Conservation (phyloP, 2,329 filamentous ascomycete species). For the Scytalidium lignicola region DNA sequence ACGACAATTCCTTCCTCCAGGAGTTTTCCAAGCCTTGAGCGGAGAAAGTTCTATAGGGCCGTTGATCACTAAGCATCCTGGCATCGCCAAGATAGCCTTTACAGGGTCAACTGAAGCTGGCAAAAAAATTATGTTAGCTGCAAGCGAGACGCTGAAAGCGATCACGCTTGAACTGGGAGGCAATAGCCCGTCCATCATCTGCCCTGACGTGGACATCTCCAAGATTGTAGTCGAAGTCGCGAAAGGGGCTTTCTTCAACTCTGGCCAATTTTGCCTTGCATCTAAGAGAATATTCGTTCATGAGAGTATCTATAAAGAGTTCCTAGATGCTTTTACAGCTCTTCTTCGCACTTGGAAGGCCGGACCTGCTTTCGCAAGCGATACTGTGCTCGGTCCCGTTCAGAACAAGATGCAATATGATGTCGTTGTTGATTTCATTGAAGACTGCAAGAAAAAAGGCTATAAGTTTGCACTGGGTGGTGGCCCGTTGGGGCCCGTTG, state of each 20-base stretch:
- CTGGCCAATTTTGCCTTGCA: constrained; percentile 50
- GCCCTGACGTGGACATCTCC: constrained; percentile 45
- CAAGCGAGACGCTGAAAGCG: constrained; percentile 46
- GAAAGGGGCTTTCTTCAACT: constrained; percentile 44
- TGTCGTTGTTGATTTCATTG: constrained; percentile 47
- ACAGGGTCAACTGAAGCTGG: constrained; percentile 48
- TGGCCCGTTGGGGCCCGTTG: too few relatives aligned
- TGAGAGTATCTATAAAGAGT: constrained; percentile 51
- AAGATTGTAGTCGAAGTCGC: constrained; percentile 40
- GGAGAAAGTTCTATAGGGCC: constrained; percentile 43
- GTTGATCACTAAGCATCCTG: constrained; percentile 44
- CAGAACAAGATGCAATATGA: constrained; percentile 61
- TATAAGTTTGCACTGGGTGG: constrained; percentile 46
- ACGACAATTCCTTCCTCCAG: constrained; percentile 42
- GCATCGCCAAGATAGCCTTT: constrained; percentile 52
- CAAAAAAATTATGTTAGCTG: constrained; percentile 42
- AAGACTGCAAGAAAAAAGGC: constrained; percentile 47
- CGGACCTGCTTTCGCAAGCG: constrained; percentile 19
- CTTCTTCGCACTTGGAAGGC: constrained; percentile 29
- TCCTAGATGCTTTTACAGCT: constrained; percentile 41
- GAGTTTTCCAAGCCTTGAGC: constrained; percentile 40
- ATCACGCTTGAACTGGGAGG: constrained; percentile 50
- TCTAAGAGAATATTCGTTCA: constrained; percentile 58
- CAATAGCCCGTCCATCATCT: constrained; percentile 50
- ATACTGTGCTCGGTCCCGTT: constrained; percentile 44